Evolutionary conservation across 164 flowering plant species (phyloP), one percentile per base, ranked within the genome.

Genomic region (Kingdonia uniflora): DNA sequence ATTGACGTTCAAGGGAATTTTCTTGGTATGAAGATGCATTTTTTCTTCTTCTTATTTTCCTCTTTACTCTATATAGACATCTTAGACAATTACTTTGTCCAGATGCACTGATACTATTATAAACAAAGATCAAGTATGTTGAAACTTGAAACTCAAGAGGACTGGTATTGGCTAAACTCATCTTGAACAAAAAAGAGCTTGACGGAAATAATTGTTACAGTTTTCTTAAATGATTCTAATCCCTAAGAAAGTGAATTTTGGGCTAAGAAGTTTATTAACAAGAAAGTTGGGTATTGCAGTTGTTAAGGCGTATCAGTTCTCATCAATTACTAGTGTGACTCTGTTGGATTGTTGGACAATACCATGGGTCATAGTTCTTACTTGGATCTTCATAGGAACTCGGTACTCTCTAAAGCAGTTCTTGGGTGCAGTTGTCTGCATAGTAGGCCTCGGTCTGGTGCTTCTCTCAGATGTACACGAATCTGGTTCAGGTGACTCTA

Each of bases 291-390:
- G 35, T 29, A 3, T 3, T 73, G 76, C 78, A 88, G 95, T 78
- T 56, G 70, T 77, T 63, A 73, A 81, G 67, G 88, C 95, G 2
- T 85, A 55, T 65, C 84, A 81, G 67, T 85, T 35, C 58, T 67
- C 95, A 35, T 85, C 97, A 49, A 77, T 83, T 49, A 88, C 97
- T 12, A 88, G 95, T 59, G 89, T 83, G 65, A 77, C 85, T 0
- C 44, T 88, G 51, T 62, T 88, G 72, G 95, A 88, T 62, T 88
- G 95, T 42, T 85, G 70, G 64, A 88, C 95, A 8, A 62, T 80
- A 49, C 71, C 80, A 35, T 84, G 94, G 96, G 90, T 63, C 35
- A 76, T 87, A 33, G 42, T 82, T 50, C 75, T 88, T 25, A 88
- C 97, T 1, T 73, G 82, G 80, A 15, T 83, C 35, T 68, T 79